Percentiles rank a stretch among this genome's conserved stretches.
These are phyloP conservation scores for Wickerhamomyces alni DNA, from an alignment of 805 yeast species.

Conservation along the genomic window DNA sequence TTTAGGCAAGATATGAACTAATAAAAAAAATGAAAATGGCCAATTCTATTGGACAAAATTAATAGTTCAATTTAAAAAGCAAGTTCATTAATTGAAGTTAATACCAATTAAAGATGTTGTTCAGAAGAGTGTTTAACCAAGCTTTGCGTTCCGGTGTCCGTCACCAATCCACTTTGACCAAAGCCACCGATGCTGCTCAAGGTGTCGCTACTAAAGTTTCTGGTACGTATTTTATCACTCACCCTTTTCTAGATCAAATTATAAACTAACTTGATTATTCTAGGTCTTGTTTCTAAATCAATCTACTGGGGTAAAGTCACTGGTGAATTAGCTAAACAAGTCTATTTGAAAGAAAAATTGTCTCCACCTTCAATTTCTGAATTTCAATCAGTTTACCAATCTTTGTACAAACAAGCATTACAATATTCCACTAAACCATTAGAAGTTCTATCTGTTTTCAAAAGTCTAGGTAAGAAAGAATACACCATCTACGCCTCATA, in stretches of 20 bases:
- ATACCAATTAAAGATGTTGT: constrained; percentile 6
- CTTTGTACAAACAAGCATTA: constrained; percentile 40
- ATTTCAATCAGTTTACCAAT: constrained; percentile 67
- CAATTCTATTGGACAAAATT: too few relatives aligned
- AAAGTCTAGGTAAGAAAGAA: constrained; percentile 47
- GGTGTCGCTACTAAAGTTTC: constrained; percentile 30
- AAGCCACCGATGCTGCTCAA: constrained; percentile 32
- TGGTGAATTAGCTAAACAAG: constrained; percentile 46
- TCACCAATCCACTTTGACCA: constrained; percentile 25
- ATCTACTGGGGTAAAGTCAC: constrained; percentile 72
- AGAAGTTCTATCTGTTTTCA: constrained; percentile 41
- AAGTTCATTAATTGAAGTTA: neutral
- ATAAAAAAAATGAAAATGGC: too few relatives aligned
- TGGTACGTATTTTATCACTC: constrained; percentile 21
- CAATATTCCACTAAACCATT: constrained; percentile 53
- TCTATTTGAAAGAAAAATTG: constrained; percentile 87
- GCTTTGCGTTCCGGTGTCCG: constrained; percentile 26
- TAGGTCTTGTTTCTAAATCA: constrained; percentile 40
- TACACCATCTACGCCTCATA: constrained; percentile 64
- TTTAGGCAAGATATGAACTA: neutral
- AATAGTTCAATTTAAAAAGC: neutral
- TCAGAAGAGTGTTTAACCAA: constrained; percentile 21
- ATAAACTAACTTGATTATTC: neutral
- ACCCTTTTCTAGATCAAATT: neutral
- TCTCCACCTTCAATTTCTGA: constrained; percentile 83